Percentiles rank a stretch among this genome's conserved stretches.
These are phyloP conservation scores for Pulveroboletus sp. DNA, from an alignment of 768 basidiomycete genomes.

Conservation along the genomic window DNA sequence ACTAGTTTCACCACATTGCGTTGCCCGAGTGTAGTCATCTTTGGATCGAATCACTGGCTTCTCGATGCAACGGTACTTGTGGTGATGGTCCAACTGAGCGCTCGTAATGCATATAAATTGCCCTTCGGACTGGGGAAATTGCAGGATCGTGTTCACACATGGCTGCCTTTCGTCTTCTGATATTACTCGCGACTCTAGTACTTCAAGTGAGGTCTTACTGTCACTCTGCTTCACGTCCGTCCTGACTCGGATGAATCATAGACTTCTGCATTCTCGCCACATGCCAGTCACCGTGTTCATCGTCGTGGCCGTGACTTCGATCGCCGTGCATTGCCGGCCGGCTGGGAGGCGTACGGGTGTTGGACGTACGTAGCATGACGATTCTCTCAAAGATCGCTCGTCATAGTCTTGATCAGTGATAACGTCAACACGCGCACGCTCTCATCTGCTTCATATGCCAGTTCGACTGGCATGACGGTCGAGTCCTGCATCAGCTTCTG, in stretches of 20 bases:
- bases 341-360: conserved; percentile 59
- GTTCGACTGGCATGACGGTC: conserved; percentile 57
- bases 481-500: conserved; percentile 48
- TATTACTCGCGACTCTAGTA: background rate
- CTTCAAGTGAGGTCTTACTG: conserved; percentile 5
- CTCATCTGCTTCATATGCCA: conserved; percentile 41
- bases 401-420: conserved; percentile 40
- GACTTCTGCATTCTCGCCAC: conserved; percentile 6
- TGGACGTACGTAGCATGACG: conserved; percentile 44
- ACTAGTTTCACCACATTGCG: background rate
- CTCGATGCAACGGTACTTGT: background rate
- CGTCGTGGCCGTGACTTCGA: conserved; percentile 1
- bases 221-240: background rate
- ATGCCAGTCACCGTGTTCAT: background rate
- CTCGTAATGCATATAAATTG: conserved; percentile 14
- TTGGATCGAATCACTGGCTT: background rate
- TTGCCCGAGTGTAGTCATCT: background rate
- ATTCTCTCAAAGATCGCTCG: conserved; percentile 11
- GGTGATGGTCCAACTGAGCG: conserved; percentile 1
- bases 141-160: conserved; percentile 7
- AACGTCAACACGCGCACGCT: conserved; percentile 57
- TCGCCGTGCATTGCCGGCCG: conserved; percentile 40
- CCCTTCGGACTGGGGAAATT: background rate
- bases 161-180: conserved; percentile 3
- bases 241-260: conserved; percentile 6